Conservation (phyloP, 2,329 filamentous ascomycete species). For the Neopestalotiopsis sp. region DNA sequence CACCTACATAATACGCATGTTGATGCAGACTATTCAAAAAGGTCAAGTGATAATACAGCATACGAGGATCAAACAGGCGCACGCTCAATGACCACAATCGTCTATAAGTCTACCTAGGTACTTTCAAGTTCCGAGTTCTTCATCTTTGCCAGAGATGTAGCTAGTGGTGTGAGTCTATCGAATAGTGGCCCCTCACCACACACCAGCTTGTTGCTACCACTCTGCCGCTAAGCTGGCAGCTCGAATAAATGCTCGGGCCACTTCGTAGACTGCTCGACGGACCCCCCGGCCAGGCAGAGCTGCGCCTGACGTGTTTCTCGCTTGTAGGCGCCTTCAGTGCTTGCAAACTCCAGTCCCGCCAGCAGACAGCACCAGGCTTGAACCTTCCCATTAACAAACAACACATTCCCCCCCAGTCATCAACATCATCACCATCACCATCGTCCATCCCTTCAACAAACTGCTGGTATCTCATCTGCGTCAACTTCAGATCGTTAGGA, state of each 20-base stretch:
- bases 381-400: constrained; percentile 8
- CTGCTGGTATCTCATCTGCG: background rate
- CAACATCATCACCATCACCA: background rate
- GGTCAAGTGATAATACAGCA: no score
- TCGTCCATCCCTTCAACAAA: background rate
- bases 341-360: constrained; percentile 13
- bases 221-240: background rate
- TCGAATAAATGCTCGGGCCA: background rate
- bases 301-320: constrained; percentile 49
- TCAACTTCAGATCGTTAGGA: background rate
- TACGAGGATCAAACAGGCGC: no score
- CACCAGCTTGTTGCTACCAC: background rate
- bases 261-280: background rate
- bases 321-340: constrained; percentile 28
- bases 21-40: no score
- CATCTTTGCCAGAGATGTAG: background rate
- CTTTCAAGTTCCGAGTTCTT: no score
- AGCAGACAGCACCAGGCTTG: constrained; percentile 4
- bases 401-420: background rate
- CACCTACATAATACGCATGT: no score
- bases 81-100: no score
- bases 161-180: background rate
- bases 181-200: background rate
- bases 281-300: constrained; percentile 40
- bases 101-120: no score